These are phyloP conservation scores for Penicillium fuscoglaucum DNA, from an alignment of 2,329 filamentous ascomycete genomes.

Conservation along the genomic window DNA sequence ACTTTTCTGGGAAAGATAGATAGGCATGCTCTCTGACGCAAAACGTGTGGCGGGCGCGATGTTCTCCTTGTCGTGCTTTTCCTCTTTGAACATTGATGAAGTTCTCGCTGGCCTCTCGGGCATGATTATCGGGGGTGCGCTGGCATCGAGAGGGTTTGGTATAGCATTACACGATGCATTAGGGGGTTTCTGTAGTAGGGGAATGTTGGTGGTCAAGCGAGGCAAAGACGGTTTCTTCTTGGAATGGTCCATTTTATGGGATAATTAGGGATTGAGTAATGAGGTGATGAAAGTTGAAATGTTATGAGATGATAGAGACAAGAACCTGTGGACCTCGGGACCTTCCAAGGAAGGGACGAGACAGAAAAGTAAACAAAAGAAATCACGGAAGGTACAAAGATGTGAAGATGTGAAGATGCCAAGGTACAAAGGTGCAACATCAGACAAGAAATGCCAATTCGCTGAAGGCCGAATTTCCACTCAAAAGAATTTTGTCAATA, in stretches of 20 bases:
- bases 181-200: slow-evolving; percentile 4
- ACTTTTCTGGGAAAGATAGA: slow-evolving; percentile 15
- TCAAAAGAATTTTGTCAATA: slow-evolving; percentile 51
- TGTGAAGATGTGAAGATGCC: not conserved
- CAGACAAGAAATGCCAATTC: slow-evolving; percentile 31
- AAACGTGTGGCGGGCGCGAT: slow-evolving; percentile 11
- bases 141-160: slow-evolving; percentile 19
- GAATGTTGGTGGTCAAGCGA: slow-evolving; percentile 21
- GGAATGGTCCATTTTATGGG: slow-evolving; percentile 13
- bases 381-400: not conserved
- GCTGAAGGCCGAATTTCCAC: slow-evolving; percentile 40
- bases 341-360: not conserved
- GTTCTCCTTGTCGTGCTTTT: slow-evolving; percentile 30
- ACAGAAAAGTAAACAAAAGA: not conserved
- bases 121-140: slow-evolving; percentile 18
- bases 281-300: not conserved
- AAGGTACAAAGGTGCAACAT: slow-evolving; percentile 3
- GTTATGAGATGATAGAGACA: not conserved
- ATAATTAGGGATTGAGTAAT: not conserved
- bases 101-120: slow-evolving; percentile 18
- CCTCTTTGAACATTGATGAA: slow-evolving; percentile 28
- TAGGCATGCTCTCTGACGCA: slow-evolving; percentile 15
- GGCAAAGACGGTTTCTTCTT: slow-evolving; percentile 18
- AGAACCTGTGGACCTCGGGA: not conserved
- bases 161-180: slow-evolving; percentile 10